phyloP scores from a whole-genome alignment of 2,329 filamentous ascomycete species.

The Leptographium flavum region DNA sequence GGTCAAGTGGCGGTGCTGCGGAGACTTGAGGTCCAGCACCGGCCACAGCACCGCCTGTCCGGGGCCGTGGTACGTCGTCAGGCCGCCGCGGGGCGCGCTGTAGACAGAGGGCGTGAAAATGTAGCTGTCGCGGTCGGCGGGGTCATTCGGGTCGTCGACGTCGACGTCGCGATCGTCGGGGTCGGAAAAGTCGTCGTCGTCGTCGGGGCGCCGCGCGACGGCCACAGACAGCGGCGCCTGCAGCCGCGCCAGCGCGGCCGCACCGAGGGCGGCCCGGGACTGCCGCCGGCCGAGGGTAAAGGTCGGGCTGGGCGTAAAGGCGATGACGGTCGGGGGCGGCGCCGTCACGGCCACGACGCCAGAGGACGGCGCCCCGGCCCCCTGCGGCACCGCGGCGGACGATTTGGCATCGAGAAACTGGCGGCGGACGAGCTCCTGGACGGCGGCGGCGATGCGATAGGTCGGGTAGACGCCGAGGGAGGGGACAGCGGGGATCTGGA shows the following conservation, averaged over 20 bases:
- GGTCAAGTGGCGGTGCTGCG: slow-evolving; percentile 40
- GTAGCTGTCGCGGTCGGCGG: slow-evolving; percentile 8
- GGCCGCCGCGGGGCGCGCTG: slow-evolving; percentile 67
- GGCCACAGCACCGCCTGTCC: slow-evolving; percentile 91
- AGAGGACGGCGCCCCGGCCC: slow-evolving; percentile 7
- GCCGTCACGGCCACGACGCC: too few relatives aligned
- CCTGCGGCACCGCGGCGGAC: neutral
- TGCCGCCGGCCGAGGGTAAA: slow-evolving; percentile 88
- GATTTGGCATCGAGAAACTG: slow-evolving; percentile 47
- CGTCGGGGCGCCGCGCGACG: slow-evolving; percentile 5
- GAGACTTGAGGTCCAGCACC: slow-evolving; percentile 59
- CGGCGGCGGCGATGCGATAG: slow-evolving; percentile 22
- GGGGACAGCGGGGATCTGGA: slow-evolving; percentile 20
- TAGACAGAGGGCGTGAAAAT: slow-evolving; percentile 43
- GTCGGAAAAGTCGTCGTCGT: slow-evolving; percentile 8
- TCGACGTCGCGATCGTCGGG: slow-evolving; percentile 14
- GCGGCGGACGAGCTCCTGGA: slow-evolving; percentile 25
- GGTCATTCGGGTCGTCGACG: slow-evolving; percentile 2
- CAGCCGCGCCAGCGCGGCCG: slow-evolving; percentile 30
- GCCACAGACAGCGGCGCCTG: slow-evolving; percentile 23
- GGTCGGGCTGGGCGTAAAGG: slow-evolving; percentile 68
- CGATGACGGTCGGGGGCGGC: slow-evolving; percentile 59
- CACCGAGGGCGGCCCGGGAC: slow-evolving; percentile 26
- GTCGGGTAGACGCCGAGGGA: slow-evolving; percentile 15
- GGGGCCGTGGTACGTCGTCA: slow-evolving; percentile 90